A percentile compares a stretch with the other conserved stretches of the same genome.
Evolutionary conservation across 352 stramenopile genomes (phyloP).

Genomic region (Phytophthora capsici): DNA sequence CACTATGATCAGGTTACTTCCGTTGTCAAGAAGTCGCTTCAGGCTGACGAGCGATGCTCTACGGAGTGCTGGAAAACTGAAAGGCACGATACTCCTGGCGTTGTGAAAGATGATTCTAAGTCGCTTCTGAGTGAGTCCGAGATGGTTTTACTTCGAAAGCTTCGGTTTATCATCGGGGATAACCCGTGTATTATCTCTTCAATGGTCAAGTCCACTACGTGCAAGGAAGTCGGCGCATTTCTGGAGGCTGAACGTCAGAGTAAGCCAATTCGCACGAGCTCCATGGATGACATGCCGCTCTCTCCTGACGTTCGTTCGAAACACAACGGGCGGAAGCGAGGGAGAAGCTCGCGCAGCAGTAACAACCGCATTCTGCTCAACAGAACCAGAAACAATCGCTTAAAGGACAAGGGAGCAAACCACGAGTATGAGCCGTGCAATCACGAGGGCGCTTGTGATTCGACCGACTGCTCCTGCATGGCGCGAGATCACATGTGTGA

Average conservation of each 20-base stretch:
- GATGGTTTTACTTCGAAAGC: conserved; percentile 62
- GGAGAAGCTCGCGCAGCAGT: conserved; percentile 43
- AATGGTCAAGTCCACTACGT: conserved; percentile 63
- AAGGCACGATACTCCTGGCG: not conserved
- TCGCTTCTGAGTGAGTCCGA: conserved; percentile 37
- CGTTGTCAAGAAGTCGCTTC: conserved; percentile 52
- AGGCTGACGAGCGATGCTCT: conserved; percentile 41
- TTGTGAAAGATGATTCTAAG: conserved; percentile 5
- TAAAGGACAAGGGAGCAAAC: conserved; percentile 67
- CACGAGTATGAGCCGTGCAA: conserved; percentile 85
- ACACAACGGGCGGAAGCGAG: conserved; percentile 54
- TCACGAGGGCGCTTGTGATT: conserved; percentile 70
- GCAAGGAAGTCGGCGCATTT: conserved; percentile 59
- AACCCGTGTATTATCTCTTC: conserved; percentile 73
- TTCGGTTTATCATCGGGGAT: conserved; percentile 59
- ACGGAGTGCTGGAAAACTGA: conserved; percentile 50
- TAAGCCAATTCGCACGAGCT: conserved; percentile 24
- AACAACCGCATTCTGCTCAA: conserved; percentile 74
- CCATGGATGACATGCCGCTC: conserved; percentile 41
- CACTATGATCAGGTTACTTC: conserved; percentile 48
- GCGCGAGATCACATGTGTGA: conserved; percentile 81
- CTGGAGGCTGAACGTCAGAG: conserved; percentile 52
- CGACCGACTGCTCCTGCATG: conserved; percentile 72
- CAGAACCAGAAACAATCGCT: conserved; percentile 63
- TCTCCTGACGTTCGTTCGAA: conserved; percentile 47